Evolutionary conservation across 805 yeast genomes (phyloP).

Genomic region (Aciculoconidium aculeatum): DNA sequence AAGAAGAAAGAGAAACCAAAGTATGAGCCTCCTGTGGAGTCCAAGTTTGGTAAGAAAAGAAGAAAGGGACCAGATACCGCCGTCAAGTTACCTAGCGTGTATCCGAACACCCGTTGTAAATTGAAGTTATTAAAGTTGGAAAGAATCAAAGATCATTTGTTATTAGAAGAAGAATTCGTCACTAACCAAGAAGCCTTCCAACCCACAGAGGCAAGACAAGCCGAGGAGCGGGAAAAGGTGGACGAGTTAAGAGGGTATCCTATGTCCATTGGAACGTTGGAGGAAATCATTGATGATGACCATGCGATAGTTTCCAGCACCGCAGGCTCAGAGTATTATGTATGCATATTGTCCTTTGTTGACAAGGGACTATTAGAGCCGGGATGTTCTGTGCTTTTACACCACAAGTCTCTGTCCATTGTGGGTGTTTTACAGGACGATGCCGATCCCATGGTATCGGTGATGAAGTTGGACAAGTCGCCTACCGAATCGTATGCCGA

Average conservation of each 20-base stretch:
- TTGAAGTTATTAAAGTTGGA: conserved; percentile 87
- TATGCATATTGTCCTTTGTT: conserved; percentile 90
- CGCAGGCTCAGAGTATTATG: conserved; percentile 96
- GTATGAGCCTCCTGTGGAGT: conserved; percentile 97
- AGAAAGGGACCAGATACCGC: conserved; percentile 89
- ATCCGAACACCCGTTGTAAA: conserved; percentile 91
- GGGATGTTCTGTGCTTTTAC: conserved; percentile 91
- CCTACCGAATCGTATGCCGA: conserved; percentile 97
- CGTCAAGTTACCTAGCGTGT: conserved; percentile 76
- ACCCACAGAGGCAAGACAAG: conserved; percentile 94
- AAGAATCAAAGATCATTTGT: conserved; percentile 91
- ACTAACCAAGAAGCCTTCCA: conserved; percentile 90
- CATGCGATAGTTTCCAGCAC: conserved; percentile 96
- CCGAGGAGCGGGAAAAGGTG: conserved; percentile 90
- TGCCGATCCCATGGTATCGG: conserved; percentile 95
- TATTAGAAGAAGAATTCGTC: conserved; percentile 93
- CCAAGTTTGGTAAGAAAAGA: conserved; percentile 87
- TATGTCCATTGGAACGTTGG: conserved; percentile 92
- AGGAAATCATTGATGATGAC: conserved; percentile 96
- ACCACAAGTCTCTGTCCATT: conserved; percentile 90
- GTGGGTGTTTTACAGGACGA: conserved; percentile 99
- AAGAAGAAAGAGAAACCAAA: conserved; percentile 83
- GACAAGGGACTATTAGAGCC: conserved; percentile 95
- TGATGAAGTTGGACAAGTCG: conserved; percentile 96
- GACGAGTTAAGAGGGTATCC: conserved; percentile 96